Percentiles rank a stretch among this genome's conserved stretches.
Conservation (phyloP, 2,329 filamentous ascomycete species). For the Colletotrichum higginsianum region DNA sequence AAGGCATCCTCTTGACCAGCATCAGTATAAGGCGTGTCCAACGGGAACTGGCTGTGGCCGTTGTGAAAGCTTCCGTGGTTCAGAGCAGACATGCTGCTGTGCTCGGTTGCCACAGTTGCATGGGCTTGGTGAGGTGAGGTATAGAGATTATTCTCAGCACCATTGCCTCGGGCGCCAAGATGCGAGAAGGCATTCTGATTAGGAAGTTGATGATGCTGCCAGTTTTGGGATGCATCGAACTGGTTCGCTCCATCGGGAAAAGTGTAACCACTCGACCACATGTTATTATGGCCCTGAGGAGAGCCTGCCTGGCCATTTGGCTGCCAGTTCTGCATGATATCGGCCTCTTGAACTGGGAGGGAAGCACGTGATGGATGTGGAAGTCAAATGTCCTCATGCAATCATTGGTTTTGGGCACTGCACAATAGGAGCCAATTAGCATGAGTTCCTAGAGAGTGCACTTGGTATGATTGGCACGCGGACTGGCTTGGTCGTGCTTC, state of each 20-base stretch:
- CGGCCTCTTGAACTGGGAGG: constrained; percentile 2
- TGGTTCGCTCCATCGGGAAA: constrained; percentile 45
- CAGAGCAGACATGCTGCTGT: constrained; percentile 27
- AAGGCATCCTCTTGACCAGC: constrained; percentile 55
- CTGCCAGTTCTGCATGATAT: constrained; percentile 43
- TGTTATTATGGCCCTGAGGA: constrained; percentile 40
- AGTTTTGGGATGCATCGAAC: constrained; percentile 57
- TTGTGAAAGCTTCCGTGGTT: constrained; percentile 37
- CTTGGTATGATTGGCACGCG: constrained; percentile 27
- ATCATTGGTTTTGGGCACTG: constrained; percentile 37
- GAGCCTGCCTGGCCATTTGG: constrained; percentile 39
- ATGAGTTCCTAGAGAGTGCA: constrained; percentile 16
- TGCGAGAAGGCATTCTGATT: constrained; percentile 53
- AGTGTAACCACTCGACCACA: constrained; percentile 36
- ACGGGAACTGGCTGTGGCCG: constrained; percentile 34
- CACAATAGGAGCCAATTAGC: constrained; percentile 39
- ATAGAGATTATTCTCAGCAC: constrained; percentile 46
- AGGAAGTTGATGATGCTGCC: constrained; percentile 54
- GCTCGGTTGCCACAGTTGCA: constrained; percentile 33
- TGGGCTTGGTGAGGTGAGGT: constrained; percentile 40
- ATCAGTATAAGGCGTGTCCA: constrained; percentile 48
- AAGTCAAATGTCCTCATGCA: constrained; percentile 30
- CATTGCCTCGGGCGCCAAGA: constrained; percentile 54
- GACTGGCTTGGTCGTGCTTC: constrained; percentile 22
- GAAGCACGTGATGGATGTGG: constrained; percentile 30